Conservation (phyloP, 1,139 yeast species). For the Protomyces macrosporus region DNA sequence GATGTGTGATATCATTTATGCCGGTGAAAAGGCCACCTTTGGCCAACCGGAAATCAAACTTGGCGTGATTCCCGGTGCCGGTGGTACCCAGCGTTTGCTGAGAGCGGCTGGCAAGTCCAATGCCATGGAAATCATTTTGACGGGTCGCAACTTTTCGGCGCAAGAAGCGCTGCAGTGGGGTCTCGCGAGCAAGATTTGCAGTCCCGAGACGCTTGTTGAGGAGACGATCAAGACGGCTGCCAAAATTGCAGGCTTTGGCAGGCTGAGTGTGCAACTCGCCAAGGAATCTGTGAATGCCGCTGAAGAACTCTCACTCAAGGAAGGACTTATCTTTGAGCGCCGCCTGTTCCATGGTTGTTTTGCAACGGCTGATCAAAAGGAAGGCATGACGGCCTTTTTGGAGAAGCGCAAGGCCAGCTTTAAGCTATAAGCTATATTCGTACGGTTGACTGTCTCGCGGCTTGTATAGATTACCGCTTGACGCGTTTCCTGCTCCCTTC, state of each 20-base stretch:
- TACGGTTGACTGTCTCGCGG: too few species aligned
- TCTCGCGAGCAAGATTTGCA: conserved; percentile 45
- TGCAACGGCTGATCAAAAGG: conserved; percentile 47
- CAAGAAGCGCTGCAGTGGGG: conserved; percentile 49
- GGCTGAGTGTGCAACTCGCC: conserved; percentile 46
- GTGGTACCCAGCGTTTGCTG: conserved; percentile 50
- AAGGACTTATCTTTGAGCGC: conserved; percentile 46
- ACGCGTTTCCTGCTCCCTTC: background rate
- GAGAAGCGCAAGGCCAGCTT: conserved; percentile 47
- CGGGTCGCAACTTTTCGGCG: conserved; percentile 47
- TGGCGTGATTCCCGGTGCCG: conserved; percentile 53
- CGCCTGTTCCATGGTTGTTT: conserved; percentile 45
- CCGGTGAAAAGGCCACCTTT: conserved; percentile 48
- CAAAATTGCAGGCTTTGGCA: conserved; percentile 43
- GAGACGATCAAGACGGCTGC: conserved; percentile 47
- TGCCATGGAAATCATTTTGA: conserved; percentile 48
- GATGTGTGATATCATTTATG: conserved; percentile 50
- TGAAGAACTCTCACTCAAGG: conserved; percentile 40
- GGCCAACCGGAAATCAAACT: conserved; percentile 54
- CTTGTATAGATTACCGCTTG: background rate
- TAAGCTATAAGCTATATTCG: conserved; percentile 32
- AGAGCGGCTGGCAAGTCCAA: conserved; percentile 47
- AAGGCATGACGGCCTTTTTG: conserved; percentile 50
- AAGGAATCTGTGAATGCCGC: conserved; percentile 47
- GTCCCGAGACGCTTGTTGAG: conserved; percentile 43